Evolutionary conservation across 345 rosid species (phyloP).

Genomic region (Aquilaria sinensis): DNA sequence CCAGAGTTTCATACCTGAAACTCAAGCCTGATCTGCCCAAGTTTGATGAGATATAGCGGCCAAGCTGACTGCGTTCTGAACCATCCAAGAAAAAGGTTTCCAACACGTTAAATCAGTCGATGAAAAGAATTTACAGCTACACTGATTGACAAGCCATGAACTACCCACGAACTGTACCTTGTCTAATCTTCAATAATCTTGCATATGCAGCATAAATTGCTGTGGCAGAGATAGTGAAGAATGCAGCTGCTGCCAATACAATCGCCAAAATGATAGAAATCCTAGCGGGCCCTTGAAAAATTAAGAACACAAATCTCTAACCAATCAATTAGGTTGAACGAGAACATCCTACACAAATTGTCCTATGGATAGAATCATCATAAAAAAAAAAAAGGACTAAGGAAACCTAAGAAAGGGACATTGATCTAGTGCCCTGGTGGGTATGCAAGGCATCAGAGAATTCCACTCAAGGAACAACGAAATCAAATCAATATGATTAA

Average conservation of each 20-base stretch:
- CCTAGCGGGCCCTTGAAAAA: constrained; percentile 20
- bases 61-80: constrained; percentile 23
- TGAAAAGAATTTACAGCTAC: too few species aligned
- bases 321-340: neutral
- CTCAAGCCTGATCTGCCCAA: constrained; percentile 22
- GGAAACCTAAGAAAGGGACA: too few species aligned
- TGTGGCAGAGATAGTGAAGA: constrained; percentile 23
- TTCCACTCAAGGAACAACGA: too few species aligned
- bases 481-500: too few species aligned
- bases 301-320: neutral
- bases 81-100: neutral
- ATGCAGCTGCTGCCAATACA: constrained; percentile 28
- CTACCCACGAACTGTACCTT: constrained; percentile 21
- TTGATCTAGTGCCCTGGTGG: too few species aligned
- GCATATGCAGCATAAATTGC: constrained; percentile 24
- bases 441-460: too few species aligned
- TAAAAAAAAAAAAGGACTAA: neutral
- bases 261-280: constrained; percentile 21
- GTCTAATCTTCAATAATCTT: constrained; percentile 22
- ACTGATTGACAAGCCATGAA: too few species aligned
- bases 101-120: too few species aligned
- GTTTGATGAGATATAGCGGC: constrained; percentile 12
- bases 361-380: too few species aligned
- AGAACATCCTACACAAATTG: too few species aligned
- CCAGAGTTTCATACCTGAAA: constrained; percentile 43